Percentiles rank a stretch among this genome's conserved stretches.
Evolutionary conservation across 2,329 filamentous ascomycete species (phyloP).

Genomic region (Botryotinia narcissicola): DNA sequence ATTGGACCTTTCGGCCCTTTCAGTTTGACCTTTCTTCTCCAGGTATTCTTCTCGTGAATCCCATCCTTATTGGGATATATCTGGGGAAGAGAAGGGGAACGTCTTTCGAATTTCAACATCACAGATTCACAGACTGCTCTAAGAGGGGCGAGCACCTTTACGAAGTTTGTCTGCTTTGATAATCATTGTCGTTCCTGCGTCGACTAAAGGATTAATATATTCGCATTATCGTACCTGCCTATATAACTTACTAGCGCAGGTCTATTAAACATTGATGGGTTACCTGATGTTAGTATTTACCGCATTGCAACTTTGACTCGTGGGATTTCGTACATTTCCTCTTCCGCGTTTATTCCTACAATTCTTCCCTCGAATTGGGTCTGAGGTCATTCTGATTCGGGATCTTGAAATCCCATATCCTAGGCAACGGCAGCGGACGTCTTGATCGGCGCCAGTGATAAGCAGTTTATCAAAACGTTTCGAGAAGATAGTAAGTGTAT

Average conservation of each 20-base stretch:
- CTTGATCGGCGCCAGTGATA: neutral
- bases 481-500: neutral
- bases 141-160: neutral
- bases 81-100: neutral
- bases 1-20: neutral
- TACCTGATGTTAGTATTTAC: neutral
- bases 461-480: neutral
- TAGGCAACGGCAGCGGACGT: neutral
- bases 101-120: neutral
- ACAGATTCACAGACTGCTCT: neutral
- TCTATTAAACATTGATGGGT: neutral
- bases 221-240: neutral
- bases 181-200: neutral
- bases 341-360: neutral
- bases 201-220: neutral
- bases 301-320: neutral
- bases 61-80: neutral
- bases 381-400: neutral
- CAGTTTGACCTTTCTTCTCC: neutral
- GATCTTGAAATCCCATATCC: neutral
- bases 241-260: neutral
- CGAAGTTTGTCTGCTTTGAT: neutral
- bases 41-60: neutral
- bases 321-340: neutral
- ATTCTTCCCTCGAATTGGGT: neutral